Evolutionary conservation across 2,329 filamentous ascomycete genomes (phyloP).

Genomic region (Scytalidium lignicola): DNA sequence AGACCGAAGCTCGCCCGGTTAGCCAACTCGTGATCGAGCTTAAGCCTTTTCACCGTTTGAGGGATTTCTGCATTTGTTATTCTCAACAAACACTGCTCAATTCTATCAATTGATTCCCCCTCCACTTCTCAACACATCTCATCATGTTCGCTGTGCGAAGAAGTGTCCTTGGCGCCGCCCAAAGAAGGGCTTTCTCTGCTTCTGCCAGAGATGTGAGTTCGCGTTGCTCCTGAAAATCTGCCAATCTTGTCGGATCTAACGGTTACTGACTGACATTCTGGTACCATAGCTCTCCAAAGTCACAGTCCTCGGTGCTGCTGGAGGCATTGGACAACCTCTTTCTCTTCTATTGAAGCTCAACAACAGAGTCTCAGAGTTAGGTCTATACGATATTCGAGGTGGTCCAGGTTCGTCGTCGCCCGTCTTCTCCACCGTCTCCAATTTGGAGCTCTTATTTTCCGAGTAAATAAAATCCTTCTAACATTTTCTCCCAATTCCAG

Average conservation of each 20-base stretch:
- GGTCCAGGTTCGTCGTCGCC: slow-evolving; percentile 67
- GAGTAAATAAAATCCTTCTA: slow-evolving; percentile 16
- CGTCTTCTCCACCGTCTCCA: background rate
- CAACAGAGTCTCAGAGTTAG: slow-evolving; percentile 86
- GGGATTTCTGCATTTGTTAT: background rate
- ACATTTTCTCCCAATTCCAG: slow-evolving; percentile 38
- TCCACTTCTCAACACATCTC: slow-evolving; percentile 11
- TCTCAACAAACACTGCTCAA: slow-evolving; percentile 47
- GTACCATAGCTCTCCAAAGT: slow-evolving; percentile 82
- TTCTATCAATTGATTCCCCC: slow-evolving; percentile 9
- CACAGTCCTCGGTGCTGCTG: slow-evolving; percentile 90
- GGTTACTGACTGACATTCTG: background rate
- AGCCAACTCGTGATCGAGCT: background rate
- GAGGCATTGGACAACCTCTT: slow-evolving; percentile 97
- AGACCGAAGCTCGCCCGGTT: background rate
- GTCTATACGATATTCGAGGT: slow-evolving; percentile 95
- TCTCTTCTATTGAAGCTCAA: slow-evolving; percentile 99
- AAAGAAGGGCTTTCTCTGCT: slow-evolving; percentile 77
- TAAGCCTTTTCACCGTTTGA: background rate
- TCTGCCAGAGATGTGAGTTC: slow-evolving; percentile 67
- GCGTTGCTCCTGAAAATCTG: slow-evolving; percentile 6
- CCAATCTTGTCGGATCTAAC: background rate
- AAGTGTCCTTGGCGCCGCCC: slow-evolving; percentile 49
- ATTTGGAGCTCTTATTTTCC: too few relatives aligned
- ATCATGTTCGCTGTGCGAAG: slow-evolving; percentile 73